Evolutionary conservation across 768 basidiomycete genomes (phyloP).

Genomic region (Wakefieldia striispora): DNA sequence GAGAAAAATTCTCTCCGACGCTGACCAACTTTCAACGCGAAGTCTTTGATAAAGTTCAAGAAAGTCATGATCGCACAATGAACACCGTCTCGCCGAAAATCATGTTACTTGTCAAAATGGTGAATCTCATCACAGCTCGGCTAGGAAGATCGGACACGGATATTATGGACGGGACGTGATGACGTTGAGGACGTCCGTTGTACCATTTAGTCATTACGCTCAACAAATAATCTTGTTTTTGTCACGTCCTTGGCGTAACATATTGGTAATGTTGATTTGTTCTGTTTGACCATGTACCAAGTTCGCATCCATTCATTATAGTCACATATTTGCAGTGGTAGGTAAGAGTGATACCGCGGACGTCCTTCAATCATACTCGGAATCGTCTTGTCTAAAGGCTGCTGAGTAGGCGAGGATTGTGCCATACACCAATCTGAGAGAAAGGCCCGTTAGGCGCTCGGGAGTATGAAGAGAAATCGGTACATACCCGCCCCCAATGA

Average conservation of each 20-base stretch:
- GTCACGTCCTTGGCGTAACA: neutral
- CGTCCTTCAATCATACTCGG: constrained; percentile 64
- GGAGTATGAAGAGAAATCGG: neutral
- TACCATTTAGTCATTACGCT: neutral
- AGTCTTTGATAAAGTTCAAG: constrained; percentile 20
- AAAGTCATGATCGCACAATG: constrained; percentile 21
- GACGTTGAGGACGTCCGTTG: neutral
- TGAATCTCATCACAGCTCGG: constrained; percentile 29
- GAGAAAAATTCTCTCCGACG: constrained; percentile 20
- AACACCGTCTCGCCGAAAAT: constrained; percentile 28
- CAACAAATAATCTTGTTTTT: neutral
- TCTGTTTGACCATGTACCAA: constrained; percentile 4
- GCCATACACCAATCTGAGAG: constrained; percentile 72
- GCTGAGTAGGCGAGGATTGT: constrained; percentile 88
- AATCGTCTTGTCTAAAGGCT: constrained; percentile 75
- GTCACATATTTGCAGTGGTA: constrained; percentile 16
- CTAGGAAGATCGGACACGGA: constrained; percentile 21
- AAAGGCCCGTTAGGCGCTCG: neutral
- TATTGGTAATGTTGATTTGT: neutral
- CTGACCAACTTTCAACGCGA: constrained; percentile 24
- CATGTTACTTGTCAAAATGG: constrained; percentile 27
- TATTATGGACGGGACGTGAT: constrained; percentile 1
- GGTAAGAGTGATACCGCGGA: neutral
- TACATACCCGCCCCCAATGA: constrained; percentile 80
- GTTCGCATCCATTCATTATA: constrained; percentile 7